Evolutionary conservation across 257 asterid species (phyloP).

Genomic region (Fraxinus pennsylvanica): DNA sequence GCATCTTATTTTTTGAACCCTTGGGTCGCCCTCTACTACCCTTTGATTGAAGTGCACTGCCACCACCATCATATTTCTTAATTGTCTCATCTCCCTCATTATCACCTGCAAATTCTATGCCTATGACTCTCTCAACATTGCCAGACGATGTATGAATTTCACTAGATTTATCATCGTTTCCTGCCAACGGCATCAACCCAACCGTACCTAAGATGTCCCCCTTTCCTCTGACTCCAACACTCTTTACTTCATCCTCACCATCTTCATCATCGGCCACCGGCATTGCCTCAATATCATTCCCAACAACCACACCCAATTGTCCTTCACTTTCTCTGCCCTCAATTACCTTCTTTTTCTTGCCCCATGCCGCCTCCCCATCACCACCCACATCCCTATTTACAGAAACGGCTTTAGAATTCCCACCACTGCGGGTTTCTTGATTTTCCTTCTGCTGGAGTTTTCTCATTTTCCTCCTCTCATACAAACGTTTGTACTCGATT

Average conservation of each 20-base stretch:
- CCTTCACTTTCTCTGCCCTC: constrained; percentile 11
- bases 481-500: not conserved
- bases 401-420: not conserved
- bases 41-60: not conserved
- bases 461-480: not conserved
- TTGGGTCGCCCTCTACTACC: not conserved
- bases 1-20: constrained; percentile 12
- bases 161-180: not conserved
- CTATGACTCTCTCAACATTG: not conserved
- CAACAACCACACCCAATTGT: not conserved
- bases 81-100: not conserved
- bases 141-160: not conserved
- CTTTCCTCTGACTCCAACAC: not conserved
- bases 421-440: constrained; percentile 7
- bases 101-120: not conserved
- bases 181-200: not conserved
- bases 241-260: not conserved
- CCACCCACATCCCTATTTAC: not conserved
- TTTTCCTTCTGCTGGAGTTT: not conserved
- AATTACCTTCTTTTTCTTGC: not conserved
- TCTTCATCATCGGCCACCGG: constrained; percentile 25
- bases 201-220: not conserved
- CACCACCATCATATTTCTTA: constrained; percentile 7
- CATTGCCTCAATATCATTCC: constrained; percentile 19
- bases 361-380: constrained; percentile 23